phyloP scores from a whole-genome alignment of 208 protist species.

The Wallacemonas rigidus region DNA sequence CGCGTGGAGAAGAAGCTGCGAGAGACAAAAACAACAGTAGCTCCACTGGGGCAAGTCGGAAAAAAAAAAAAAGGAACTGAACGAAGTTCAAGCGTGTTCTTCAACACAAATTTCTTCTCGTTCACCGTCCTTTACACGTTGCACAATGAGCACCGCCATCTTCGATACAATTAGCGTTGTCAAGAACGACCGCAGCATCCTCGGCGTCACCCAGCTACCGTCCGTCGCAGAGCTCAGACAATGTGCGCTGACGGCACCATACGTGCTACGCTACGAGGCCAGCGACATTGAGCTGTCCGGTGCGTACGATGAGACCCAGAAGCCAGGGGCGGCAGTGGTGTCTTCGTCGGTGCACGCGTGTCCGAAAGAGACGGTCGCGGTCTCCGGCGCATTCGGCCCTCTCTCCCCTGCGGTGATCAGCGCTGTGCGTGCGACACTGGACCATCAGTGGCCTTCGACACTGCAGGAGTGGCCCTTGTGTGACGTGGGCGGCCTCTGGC shows the following conservation, averaged over 20 bases:
- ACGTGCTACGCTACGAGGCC: constrained; percentile 19
- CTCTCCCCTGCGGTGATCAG: constrained; percentile 3
- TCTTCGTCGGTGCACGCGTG: neutral
- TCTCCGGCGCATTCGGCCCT: neutral
- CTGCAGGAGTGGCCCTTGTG: constrained; percentile 44
- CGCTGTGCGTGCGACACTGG: neutral
- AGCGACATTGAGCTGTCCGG: neutral
- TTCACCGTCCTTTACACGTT: neutral
- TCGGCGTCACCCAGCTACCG: constrained; percentile 19
- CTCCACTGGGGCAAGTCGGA: neutral
- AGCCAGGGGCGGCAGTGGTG: neutral
- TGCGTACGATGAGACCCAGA: neutral
- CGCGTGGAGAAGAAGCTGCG: too few species aligned
- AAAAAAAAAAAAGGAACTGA: neutral
- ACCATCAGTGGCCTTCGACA: constrained; percentile 30
- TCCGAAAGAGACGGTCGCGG: neutral
- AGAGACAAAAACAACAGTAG: neutral
- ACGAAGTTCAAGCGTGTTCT: neutral
- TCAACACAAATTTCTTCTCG: constrained; percentile 12
- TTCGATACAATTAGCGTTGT: constrained; percentile 22
- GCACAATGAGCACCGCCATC: constrained; percentile 16
- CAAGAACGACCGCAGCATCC: constrained; percentile 18
- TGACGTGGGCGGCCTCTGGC: constrained; percentile 37
- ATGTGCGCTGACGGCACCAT: constrained; percentile 17
- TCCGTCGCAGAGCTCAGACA: constrained; percentile 17